These are phyloP conservation scores for Cercospora beticola DNA, from an alignment of 2,329 filamentous ascomycete genomes.

Conservation along the genomic window DNA sequence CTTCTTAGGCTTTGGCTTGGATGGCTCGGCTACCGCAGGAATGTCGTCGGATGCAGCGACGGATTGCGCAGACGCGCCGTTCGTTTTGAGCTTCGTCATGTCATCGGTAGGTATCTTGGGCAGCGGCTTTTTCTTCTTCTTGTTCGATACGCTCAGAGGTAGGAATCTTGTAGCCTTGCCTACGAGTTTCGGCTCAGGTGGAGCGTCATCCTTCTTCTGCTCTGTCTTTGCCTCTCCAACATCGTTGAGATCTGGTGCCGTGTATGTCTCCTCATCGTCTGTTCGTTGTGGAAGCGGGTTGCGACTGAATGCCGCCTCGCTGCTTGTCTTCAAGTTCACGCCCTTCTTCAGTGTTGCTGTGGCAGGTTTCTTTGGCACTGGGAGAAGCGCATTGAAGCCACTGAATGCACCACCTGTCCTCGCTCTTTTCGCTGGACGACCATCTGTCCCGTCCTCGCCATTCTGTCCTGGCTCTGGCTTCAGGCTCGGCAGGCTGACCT, in stretches of 20 bases:
- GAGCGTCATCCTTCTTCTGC: conserved; percentile 41
- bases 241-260: not conserved
- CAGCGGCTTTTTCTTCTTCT: conserved; percentile 65
- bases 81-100: not conserved
- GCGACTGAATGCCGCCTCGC: conserved; percentile 77
- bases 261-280: conserved; percentile 28
- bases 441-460: conserved; percentile 44
- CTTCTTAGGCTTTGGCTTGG: conserved; percentile 57
- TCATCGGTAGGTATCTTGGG: conserved; percentile 17
- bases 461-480: conserved; percentile 42
- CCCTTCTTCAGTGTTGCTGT: conserved; percentile 51
- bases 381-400: conserved; percentile 83
- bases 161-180: conserved; percentile 86
- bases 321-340: conserved; percentile 77
- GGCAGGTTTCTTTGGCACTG: conserved; percentile 68
- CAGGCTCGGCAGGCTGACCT: conserved; percentile 69
- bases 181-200: conserved; percentile 64
- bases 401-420: conserved; percentile 67
- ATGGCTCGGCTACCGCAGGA: conserved; percentile 12
- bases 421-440: conserved; percentile 69
- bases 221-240: conserved; percentile 38
- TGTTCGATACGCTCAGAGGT: conserved; percentile 79
- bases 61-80: not conserved
- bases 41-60: not conserved
- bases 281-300: conserved; percentile 51